These are phyloP conservation scores for sweet orange (Citrus sinensis) DNA, from an alignment of 345 rosid species.

Conservation along the genomic window DVS_A1.0 CM039163.1:48276501-48277000, in stretches of 20 bases:
- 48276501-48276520: too few relatives aligned
- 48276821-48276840: background rate
- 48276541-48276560: background rate
- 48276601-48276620: background rate
- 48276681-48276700: too few relatives aligned
- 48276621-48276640: background rate
- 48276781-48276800: background rate
- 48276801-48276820: background rate
- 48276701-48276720: too few relatives aligned
- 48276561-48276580: background rate
- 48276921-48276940: background rate
- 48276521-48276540: background rate
- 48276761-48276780: background rate
- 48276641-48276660: background rate
- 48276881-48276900: background rate
- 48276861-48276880: background rate
- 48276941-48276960: background rate
- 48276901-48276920: background rate
- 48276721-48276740: too few relatives aligned
- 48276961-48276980: too few relatives aligned
- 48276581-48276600: background rate
- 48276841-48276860: background rate
- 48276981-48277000: too few relatives aligned
- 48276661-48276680: background rate
- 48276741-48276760: too few relatives aligned